Conservation (phyloP, 2,329 filamentous ascomycete genomes). For the Leptographium procerum region DNA sequence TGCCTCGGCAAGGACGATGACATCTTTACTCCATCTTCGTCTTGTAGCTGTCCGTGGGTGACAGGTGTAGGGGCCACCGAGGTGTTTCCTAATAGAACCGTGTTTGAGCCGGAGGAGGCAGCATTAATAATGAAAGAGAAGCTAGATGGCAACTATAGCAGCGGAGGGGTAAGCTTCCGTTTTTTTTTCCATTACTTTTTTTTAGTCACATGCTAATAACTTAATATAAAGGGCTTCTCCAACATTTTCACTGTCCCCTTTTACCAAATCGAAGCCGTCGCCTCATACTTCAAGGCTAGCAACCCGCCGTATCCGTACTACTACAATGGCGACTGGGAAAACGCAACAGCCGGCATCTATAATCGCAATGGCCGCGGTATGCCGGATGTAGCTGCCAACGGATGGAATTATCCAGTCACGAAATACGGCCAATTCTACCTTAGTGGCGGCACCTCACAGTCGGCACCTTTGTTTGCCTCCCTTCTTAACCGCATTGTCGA, state of each 20-base stretch:
- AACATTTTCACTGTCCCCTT: conserved; percentile 27
- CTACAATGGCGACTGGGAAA: conserved; percentile 13
- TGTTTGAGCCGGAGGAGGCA: conserved; percentile 14
- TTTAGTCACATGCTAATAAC: background rate
- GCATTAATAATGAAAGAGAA: background rate
- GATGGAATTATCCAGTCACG: conserved; percentile 8
- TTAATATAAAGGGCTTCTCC: conserved; percentile 31
- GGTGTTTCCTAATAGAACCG: conserved; percentile 22
- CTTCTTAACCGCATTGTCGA: conserved; percentile 42
- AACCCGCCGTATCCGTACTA: conserved; percentile 28
- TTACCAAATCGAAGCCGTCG: conserved; percentile 33
- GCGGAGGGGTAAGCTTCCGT: background rate
- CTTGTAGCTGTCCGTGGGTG: conserved; percentile 30
- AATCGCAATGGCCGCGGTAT: conserved; percentile 14
- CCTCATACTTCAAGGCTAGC: background rate
- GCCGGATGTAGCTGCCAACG: conserved; percentile 14
- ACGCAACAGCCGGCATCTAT: conserved; percentile 13
- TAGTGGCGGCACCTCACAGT: conserved; percentile 4
- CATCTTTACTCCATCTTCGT: conserved; percentile 9
- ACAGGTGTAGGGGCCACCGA: conserved; percentile 40
- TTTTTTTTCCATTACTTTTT: background rate
- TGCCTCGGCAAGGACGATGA: conserved; percentile 10
- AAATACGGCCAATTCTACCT: background rate
- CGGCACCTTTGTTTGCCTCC: conserved; percentile 44
- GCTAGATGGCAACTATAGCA: background rate